Conservation (phyloP, 176 grass and related monocot species). For the Pharus latifolius region DNA sequence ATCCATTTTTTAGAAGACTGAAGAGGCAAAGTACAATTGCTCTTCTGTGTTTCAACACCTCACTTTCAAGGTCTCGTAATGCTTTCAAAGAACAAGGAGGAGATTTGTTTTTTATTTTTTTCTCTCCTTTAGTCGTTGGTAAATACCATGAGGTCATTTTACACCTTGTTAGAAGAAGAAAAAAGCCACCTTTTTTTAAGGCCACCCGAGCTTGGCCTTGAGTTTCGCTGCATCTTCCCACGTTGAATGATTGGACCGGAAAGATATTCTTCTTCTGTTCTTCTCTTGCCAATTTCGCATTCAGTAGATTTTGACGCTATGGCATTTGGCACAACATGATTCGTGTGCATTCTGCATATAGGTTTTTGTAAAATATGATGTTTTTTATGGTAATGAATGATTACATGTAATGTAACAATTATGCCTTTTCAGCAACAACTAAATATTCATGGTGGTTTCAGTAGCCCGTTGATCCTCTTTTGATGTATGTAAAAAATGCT, state of each 20-base stretch:
- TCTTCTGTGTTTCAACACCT: not conserved
- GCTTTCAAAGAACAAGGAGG: not conserved
- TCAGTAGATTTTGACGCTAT: not conserved
- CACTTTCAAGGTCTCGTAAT: not conserved
- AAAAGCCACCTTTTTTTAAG: slow-evolving; percentile 13
- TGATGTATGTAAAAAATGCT: too few relatives aligned
- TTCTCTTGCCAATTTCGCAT: not conserved
- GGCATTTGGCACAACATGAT: too few relatives aligned
- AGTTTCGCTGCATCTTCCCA: slow-evolving; percentile 4
- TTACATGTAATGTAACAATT: too few relatives aligned
- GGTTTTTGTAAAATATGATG: too few relatives aligned
- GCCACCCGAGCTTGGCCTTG: not conserved
- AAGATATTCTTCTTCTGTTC: not conserved
- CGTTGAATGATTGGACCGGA: not conserved
- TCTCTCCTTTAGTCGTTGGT: not conserved
- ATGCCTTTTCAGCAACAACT: too few relatives aligned
- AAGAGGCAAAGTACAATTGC: slow-evolving; percentile 36
- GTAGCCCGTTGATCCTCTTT: too few relatives aligned
- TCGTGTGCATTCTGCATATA: too few relatives aligned
- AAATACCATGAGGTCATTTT: not conserved
- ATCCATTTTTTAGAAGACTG: not conserved
- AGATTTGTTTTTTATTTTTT: not conserved
- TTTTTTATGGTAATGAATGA: too few relatives aligned
- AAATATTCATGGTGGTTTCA: too few relatives aligned
- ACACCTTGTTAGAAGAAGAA: not conserved